phyloP scores from a whole-genome alignment of 345 rosid species.

The Eucalyptus guilfoylei region DNA sequence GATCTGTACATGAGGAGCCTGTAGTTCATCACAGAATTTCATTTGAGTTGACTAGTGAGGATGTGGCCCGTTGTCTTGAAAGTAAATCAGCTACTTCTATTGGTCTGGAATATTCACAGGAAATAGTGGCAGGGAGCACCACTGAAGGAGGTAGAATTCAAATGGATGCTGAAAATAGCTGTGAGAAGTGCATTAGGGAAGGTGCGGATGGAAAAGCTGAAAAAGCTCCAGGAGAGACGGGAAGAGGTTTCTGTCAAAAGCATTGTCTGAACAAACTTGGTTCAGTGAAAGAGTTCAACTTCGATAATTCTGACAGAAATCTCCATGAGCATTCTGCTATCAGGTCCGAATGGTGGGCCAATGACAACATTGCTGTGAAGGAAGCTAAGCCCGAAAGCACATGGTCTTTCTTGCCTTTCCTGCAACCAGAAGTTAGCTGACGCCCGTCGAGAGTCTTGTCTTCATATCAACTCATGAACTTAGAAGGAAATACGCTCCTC shows the following conservation, averaged over 20 bases:
- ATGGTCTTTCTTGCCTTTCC: conserved; percentile 85
- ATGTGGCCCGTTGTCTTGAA: conserved; percentile 82
- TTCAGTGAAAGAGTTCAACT: conserved; percentile 81
- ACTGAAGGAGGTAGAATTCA: neutral
- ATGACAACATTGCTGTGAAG: conserved; percentile 52
- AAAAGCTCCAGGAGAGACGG: neutral
- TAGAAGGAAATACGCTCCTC: neutral
- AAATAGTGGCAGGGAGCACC: neutral
- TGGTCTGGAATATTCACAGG: conserved; percentile 11
- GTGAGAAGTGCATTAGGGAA: conserved; percentile 11
- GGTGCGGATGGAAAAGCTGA: conserved; percentile 1
- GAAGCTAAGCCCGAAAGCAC: conserved; percentile 34
- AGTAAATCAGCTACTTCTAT: conserved; percentile 23
- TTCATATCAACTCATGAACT: neutral
- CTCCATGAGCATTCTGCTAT: conserved; percentile 25
- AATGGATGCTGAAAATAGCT: neutral
- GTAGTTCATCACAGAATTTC: conserved; percentile 68
- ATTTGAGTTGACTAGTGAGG: conserved; percentile 91
- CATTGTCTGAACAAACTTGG: conserved; percentile 57
- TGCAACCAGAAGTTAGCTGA: conserved; percentile 70
- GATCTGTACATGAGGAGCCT: conserved; percentile 22
- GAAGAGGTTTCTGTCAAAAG: conserved; percentile 24
- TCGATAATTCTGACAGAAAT: conserved; percentile 53
- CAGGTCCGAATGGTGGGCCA: conserved; percentile 78
- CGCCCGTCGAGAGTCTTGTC: neutral